Conservation (phyloP, 257 asterid genomes). For the Galeopsis tetrahit region DNA sequence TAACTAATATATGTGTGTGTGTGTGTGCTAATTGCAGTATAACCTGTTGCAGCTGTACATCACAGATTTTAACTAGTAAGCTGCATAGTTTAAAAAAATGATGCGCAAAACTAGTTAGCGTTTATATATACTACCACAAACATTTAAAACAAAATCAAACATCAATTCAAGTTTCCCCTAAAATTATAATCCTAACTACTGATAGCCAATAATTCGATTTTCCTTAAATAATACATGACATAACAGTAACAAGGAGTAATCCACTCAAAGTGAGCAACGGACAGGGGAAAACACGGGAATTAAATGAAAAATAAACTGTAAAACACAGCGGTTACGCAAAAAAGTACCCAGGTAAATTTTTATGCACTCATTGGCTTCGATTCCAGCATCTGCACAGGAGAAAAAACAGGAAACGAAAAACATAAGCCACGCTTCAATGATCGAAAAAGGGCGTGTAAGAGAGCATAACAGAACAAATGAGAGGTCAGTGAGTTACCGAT, state of each 20-base stretch:
- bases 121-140: neutral
- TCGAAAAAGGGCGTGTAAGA: neutral
- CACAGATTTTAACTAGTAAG: neutral
- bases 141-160: neutral
- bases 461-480: constrained; percentile 14
- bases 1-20: neutral
- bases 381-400: constrained; percentile 67
- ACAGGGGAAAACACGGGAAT: neutral
- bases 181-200: neutral
- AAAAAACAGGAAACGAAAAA: constrained; percentile 7
- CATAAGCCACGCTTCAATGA: constrained; percentile 16
- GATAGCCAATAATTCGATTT: neutral
- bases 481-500: constrained; percentile 50
- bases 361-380: constrained; percentile 79
- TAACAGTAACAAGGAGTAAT: constrained; percentile 5
- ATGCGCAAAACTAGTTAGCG: neutral
- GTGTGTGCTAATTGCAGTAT: neutral
- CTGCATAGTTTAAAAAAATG: neutral
- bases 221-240: constrained; percentile 1
- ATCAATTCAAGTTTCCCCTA: neutral
- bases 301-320: constrained; percentile 1
- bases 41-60: neutral
- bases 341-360: constrained; percentile 63
- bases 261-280: constrained; percentile 25
- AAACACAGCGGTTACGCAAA: neutral